Conservation (phyloP, 2,329 filamentous ascomycete species). For the Aspergillus ochraceus region DNA sequence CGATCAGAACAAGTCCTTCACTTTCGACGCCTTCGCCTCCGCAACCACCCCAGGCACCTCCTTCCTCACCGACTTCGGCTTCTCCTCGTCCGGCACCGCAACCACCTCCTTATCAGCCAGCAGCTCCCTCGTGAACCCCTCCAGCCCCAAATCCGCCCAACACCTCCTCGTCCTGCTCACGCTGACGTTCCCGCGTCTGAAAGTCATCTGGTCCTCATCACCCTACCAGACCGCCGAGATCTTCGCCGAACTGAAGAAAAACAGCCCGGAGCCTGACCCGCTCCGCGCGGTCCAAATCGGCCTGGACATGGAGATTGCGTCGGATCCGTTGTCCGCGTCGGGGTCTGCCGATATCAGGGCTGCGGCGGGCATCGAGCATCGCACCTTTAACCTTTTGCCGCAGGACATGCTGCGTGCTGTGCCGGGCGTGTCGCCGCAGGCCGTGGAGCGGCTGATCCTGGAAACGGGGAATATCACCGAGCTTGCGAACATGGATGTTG, state of each 20-base stretch:
- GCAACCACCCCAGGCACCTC: conserved; percentile 40
- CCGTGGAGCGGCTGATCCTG: conserved; percentile 69
- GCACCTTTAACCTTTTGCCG: conserved; percentile 78
- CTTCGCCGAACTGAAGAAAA: conserved; percentile 88
- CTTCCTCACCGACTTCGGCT: conserved; percentile 56
- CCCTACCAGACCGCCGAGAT: conserved; percentile 98
- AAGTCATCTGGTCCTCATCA: conserved; percentile 89
- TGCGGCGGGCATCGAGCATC: conserved; percentile 55
- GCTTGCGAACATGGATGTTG: conserved; percentile 79
- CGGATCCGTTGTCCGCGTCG: conserved; percentile 9
- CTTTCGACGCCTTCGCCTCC: conserved; percentile 67
- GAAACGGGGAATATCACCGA: conserved; percentile 75
- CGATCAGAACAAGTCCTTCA: conserved; percentile 95
- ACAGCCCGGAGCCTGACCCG: conserved; percentile 87
- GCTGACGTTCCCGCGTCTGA: conserved; percentile 82
- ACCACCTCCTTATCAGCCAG: conserved; percentile 58
- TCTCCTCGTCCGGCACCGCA: conserved; percentile 36
- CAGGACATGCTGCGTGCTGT: conserved; percentile 87
- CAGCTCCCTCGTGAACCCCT: conserved; percentile 62
- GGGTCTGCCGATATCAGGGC: conserved; percentile 53
- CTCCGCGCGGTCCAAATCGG: conserved; percentile 81
- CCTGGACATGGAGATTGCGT: conserved; percentile 57
- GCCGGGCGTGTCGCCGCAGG: conserved; percentile 80
- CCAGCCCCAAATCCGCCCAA: conserved; percentile 74
- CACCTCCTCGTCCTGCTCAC: conserved; percentile 90